Conservation (phyloP, 257 asterid species). For the Verbena officinalis region DNA sequence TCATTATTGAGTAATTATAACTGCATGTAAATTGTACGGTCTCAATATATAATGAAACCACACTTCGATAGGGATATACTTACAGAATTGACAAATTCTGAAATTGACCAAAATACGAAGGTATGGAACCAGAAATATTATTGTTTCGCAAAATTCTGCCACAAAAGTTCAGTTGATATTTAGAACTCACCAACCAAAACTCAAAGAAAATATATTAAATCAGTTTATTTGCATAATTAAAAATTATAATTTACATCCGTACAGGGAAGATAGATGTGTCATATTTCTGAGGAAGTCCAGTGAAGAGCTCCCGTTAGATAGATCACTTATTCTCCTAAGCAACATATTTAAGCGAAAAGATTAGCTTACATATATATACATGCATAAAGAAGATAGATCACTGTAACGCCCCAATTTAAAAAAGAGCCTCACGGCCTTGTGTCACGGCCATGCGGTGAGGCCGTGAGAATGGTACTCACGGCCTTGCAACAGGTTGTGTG, state of each 20-base stretch:
- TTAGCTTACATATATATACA: too few species aligned
- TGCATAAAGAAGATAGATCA: too few species aligned
- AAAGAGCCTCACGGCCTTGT: too few species aligned
- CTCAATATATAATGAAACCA: neutral
- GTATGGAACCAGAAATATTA: constrained; percentile 76
- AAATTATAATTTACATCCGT: constrained; percentile 30
- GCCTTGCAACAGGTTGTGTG: too few species aligned
- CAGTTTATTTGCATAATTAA: neutral
- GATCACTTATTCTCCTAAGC: constrained; percentile 78
- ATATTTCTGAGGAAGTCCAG: constrained; percentile 57
- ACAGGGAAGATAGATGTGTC: constrained; percentile 60
- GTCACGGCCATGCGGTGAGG: too few species aligned
- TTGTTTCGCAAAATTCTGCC: constrained; percentile 75
- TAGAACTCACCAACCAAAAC: constrained; percentile 9
- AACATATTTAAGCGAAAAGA: neutral
- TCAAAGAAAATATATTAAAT: neutral
- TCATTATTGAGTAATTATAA: neutral
- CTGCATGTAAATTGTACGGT: neutral
- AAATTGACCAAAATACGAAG: constrained; percentile 56
- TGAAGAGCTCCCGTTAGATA: constrained; percentile 72
- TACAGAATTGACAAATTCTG: constrained; percentile 57
- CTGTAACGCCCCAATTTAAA: too few species aligned
- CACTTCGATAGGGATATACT: constrained; percentile 31
- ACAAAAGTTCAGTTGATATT: constrained; percentile 8
- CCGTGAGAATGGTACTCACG: too few species aligned